Conservation (phyloP, 2,329 filamentous ascomycete genomes). For the Fusarium oxysporum region DNA sequence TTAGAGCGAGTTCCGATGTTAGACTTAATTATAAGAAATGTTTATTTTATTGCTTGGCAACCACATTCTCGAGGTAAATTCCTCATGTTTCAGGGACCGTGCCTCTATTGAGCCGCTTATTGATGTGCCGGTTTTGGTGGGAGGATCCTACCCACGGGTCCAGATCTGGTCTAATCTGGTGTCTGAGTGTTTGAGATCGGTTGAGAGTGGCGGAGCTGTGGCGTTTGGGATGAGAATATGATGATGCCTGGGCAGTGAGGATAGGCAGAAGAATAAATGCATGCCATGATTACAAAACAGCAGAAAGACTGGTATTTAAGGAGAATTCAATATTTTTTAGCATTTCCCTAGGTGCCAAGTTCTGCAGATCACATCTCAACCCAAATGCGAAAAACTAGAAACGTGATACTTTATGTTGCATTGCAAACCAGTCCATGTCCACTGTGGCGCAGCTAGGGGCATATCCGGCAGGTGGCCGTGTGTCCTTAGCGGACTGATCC, state of each 20-base stretch:
- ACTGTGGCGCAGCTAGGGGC: slow-evolving; percentile 27
- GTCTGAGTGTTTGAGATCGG: slow-evolving; percentile 17
- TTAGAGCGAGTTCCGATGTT: slow-evolving; percentile 15
- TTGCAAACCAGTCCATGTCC: slow-evolving; percentile 12
- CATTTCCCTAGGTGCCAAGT: not conserved
- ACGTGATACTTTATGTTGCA: slow-evolving; percentile 15
- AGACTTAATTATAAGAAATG: slow-evolving; percentile 2
- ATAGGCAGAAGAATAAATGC: not conserved
- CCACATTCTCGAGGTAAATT: not conserved
- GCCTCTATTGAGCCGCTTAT: slow-evolving; percentile 30
- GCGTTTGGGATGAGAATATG: not conserved
- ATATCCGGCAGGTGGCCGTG: not conserved
- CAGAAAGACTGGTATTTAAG: not conserved
- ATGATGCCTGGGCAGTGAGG: not conserved
- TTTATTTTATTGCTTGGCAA: not conserved
- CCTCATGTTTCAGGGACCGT: slow-evolving; percentile 17
- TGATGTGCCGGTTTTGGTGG: slow-evolving; percentile 19
- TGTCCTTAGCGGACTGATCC: not conserved
- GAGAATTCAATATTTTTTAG: not conserved
- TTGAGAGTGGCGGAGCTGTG: slow-evolving; percentile 21
- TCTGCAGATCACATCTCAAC: slow-evolving; percentile 5
- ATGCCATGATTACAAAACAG: too few relatives aligned
- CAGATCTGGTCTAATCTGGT: slow-evolving; percentile 12
- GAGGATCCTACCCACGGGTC: slow-evolving; percentile 12
- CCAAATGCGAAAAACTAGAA: slow-evolving; percentile 2